phyloP scores from a whole-genome alignment of 2,329 filamentous ascomycete species.

The Colletotrichum salicis region DNA sequence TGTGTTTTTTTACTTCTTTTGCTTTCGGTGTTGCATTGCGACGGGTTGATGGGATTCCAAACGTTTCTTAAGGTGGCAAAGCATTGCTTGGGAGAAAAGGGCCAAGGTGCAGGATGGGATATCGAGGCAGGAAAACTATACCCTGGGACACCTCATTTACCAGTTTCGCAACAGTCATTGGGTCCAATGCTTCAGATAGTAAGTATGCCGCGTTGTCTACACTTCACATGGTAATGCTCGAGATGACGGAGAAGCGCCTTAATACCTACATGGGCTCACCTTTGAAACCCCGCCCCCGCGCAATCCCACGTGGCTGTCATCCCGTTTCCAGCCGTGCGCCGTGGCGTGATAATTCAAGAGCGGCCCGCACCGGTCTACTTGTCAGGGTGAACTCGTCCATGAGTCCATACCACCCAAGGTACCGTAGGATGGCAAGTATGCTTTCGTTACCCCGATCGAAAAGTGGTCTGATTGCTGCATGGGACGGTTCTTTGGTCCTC shows the following conservation, averaged over 20 bases:
- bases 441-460: background rate
- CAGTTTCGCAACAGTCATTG: constrained; percentile 14
- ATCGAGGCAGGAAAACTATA: constrained; percentile 29
- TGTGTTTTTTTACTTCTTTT: background rate
- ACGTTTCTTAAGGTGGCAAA: constrained; percentile 11
- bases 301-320: background rate
- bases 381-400: background rate
- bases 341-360: constrained; percentile 9
- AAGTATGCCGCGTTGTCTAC: background rate
- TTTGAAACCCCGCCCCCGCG: background rate
- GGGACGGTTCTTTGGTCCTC: background rate
- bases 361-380: constrained; percentile 3
- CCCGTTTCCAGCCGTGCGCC: background rate
- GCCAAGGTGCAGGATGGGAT: constrained; percentile 21
- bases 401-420: background rate
- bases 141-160: constrained; percentile 28
- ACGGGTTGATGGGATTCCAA: constrained; percentile 17
- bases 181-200: constrained; percentile 3
- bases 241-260: constrained; percentile 4
- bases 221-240: background rate
- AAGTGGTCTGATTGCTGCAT: constrained; percentile 1
- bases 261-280: background rate
- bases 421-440: no score
- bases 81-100: constrained; percentile 10
- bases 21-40: constrained; percentile 18